These are phyloP conservation scores for Yarrowia hollandica DNA, from an alignment of 805 yeast species.

Conservation along the genomic window DNA sequence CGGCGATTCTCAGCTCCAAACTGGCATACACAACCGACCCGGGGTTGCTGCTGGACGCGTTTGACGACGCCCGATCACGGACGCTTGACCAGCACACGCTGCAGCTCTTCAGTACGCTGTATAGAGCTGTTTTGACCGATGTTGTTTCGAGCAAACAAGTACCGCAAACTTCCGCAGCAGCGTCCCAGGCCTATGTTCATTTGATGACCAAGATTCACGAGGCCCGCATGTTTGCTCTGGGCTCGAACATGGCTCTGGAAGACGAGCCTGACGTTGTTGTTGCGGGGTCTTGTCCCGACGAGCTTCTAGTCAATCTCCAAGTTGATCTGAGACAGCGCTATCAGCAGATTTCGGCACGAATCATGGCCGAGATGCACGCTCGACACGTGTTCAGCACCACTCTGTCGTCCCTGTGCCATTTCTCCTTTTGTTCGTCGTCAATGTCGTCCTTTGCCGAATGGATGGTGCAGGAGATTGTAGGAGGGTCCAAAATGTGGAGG, in stretches of 20 bases:
- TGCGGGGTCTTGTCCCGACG: background rate
- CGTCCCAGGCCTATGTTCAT: slow-evolving; percentile 4
- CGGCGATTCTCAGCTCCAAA: background rate
- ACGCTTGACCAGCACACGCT: background rate
- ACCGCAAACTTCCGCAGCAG: background rate
- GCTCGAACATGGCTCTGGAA: background rate
- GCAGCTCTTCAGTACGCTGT: background rate
- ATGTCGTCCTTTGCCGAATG: slow-evolving; percentile 3
- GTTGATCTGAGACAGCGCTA: background rate
- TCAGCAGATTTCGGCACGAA: background rate
- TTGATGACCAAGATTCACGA: background rate
- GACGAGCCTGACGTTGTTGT: background rate
- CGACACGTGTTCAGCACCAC: background rate
- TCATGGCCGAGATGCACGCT: background rate
- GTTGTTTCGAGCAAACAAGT: background rate
- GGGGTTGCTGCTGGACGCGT: slow-evolving; percentile 2
- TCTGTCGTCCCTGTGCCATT: background rate
- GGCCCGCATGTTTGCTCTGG: background rate
- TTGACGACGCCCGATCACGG: slow-evolving; percentile 1
- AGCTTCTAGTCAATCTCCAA: background rate
- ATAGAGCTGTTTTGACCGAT: slow-evolving; percentile 1
- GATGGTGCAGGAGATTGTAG: slow-evolving; percentile 1
- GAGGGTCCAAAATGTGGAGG: slow-evolving; percentile 7
- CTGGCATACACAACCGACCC: background rate
- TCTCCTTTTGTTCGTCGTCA: background rate